phyloP scores from a whole-genome alignment of 2,329 filamentous ascomycete genomes.

The Botrytis porri region DNA sequence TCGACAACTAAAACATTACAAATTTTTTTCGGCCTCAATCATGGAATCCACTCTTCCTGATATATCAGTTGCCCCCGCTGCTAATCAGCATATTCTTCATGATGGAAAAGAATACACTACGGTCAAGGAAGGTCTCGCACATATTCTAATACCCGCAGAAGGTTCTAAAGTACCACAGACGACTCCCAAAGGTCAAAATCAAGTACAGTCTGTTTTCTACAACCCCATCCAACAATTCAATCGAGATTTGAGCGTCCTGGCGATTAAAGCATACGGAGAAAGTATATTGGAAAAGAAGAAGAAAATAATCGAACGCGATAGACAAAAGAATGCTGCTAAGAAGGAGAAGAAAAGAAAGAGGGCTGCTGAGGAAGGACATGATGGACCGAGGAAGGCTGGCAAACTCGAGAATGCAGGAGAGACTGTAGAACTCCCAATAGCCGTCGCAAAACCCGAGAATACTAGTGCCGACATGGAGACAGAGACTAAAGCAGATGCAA shows the following conservation, averaged over 20 bases:
- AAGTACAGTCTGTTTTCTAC: conserved; percentile 85
- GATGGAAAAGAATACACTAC: conserved; percentile 55
- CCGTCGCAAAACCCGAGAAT: not conserved
- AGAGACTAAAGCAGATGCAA: not conserved
- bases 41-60: conserved; percentile 24
- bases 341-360: conserved; percentile 50
- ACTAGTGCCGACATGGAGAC: not conserved
- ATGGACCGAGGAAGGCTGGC: conserved; percentile 39
- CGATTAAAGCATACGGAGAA: conserved; percentile 84
- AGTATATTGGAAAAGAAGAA: conserved; percentile 53
- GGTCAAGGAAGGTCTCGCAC: conserved; percentile 64
- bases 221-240: conserved; percentile 99
- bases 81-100: conserved; percentile 41
- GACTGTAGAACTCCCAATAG: not conserved
- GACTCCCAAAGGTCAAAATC: conserved; percentile 50
- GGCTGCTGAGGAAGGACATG: conserved; percentile 35
- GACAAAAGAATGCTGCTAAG: conserved; percentile 37
- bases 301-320: conserved; percentile 44
- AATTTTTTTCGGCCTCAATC: not conserved
- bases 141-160: conserved; percentile 60
- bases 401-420: conserved; percentile 24
- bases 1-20: not conserved
- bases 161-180: conserved; percentile 47
- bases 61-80: conserved; percentile 35
- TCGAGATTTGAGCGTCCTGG: conserved; percentile 87